These are phyloP conservation scores for Pulveroboletus ravenelii DNA, from an alignment of 768 basidiomycete genomes.

Conservation along the genomic window DNA sequence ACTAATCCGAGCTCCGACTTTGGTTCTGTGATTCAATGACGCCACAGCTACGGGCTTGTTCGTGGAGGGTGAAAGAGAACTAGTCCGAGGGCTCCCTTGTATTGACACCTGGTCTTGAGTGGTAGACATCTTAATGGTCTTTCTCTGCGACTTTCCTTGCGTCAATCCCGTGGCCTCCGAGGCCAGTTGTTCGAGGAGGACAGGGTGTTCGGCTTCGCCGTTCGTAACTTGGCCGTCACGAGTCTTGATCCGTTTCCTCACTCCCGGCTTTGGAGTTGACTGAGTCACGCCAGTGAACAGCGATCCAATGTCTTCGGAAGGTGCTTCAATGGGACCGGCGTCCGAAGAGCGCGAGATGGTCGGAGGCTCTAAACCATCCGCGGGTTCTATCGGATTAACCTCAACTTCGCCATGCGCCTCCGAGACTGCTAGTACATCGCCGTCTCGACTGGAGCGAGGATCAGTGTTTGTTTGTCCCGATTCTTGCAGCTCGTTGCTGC, in stretches of 20 bases:
- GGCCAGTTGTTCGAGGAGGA: slow-evolving; percentile 20
- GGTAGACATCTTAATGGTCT: slow-evolving; percentile 12
- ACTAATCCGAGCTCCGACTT: neutral
- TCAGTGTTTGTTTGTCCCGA: slow-evolving; percentile 20
- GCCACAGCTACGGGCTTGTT: slow-evolving; percentile 7
- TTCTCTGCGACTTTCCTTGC: slow-evolving; percentile 16
- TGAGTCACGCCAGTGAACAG: slow-evolving; percentile 3
- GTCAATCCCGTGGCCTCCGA: slow-evolving; percentile 13
- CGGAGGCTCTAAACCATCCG: slow-evolving; percentile 32
- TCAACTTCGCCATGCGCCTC: neutral
- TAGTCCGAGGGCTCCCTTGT: slow-evolving; percentile 19
- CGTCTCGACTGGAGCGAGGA: neutral
- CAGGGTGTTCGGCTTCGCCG: slow-evolving; percentile 21
- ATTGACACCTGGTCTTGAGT: slow-evolving; percentile 21
- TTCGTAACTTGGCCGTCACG: slow-evolving; percentile 33
- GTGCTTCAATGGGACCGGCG: slow-evolving; percentile 30
- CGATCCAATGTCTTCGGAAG: slow-evolving; percentile 4
- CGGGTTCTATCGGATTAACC: slow-evolving; percentile 43
- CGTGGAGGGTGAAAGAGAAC: slow-evolving; percentile 2
- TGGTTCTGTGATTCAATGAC: slow-evolving; percentile 2
- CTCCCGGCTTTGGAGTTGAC: slow-evolving; percentile 29
- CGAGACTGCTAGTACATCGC: neutral
- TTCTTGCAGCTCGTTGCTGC: neutral
- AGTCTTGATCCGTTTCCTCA: slow-evolving; percentile 40
- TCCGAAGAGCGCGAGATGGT: slow-evolving; percentile 5